Evolutionary conservation across 306 rosid species (phyloP).

Genomic region (Citrullus amarus): DNA sequence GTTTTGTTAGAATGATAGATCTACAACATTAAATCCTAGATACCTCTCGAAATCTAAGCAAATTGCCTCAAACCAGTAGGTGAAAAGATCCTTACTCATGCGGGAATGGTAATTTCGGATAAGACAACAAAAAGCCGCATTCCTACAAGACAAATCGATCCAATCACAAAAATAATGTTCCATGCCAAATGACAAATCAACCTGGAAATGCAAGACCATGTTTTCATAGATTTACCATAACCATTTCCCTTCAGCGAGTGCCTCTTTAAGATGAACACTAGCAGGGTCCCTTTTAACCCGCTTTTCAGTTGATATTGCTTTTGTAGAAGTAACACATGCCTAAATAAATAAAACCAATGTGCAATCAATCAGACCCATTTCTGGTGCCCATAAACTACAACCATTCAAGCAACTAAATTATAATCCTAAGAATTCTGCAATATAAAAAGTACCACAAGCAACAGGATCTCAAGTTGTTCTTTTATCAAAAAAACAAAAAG

Average conservation of each 20-base stretch:
- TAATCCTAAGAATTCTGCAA: not conserved
- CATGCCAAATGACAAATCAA: not conserved
- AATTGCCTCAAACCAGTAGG: constrained; percentile 82
- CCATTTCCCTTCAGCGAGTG: constrained; percentile 84
- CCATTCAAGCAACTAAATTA: not conserved
- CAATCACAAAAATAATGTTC: not conserved
- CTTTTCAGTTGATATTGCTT: constrained; percentile 56
- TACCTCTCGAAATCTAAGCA: constrained; percentile 69
- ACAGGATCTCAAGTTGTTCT: not conserved
- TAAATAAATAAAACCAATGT: constrained; percentile 13
- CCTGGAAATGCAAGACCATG: constrained; percentile 1
- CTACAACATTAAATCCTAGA: constrained; percentile 1
- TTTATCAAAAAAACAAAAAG: too few species aligned
- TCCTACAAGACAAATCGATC: constrained; percentile 33
- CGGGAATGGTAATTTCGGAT: constrained; percentile 41
- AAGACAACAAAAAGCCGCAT: constrained; percentile 65
- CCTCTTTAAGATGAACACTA: constrained; percentile 58
- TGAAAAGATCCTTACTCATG: constrained; percentile 47
- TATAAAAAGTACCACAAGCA: not conserved
- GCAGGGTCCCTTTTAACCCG: constrained; percentile 68
- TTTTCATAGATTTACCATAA: constrained; percentile 53
- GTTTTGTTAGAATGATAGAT: not conserved
- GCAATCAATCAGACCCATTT: not conserved
- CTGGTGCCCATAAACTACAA: not conserved
- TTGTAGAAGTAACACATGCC: constrained; percentile 58